phyloP scores from a whole-genome alignment of 2,329 filamentous ascomycete species.

The Bipolaris zeicola region DNA sequence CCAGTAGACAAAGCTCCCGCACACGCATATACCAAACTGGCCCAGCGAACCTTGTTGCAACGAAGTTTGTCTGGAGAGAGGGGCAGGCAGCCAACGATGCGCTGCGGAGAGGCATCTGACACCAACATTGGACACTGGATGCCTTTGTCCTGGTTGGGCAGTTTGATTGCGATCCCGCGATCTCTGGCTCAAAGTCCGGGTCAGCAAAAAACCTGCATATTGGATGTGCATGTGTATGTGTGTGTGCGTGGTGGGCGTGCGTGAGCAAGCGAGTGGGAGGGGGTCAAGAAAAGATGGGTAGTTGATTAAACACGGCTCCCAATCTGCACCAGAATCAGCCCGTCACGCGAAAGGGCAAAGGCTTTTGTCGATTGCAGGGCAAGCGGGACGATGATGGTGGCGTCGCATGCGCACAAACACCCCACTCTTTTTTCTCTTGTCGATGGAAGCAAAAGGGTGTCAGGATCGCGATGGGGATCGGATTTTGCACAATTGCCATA shows the following conservation, averaged over 20 bases:
- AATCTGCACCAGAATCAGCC: background rate
- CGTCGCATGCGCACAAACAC: background rate
- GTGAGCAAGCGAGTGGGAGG: background rate
- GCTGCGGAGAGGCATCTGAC: background rate
- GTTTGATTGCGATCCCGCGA: slow-evolving; percentile 4
- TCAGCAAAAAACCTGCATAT: background rate
- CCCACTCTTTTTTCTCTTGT: background rate
- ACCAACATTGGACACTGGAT: background rate
- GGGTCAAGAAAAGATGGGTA: background rate
- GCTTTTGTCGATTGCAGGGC: too few species aligned
- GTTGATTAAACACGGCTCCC: background rate
- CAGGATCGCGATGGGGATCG: background rate
- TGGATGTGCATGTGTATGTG: background rate
- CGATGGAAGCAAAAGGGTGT: background rate
- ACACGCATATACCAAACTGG: slow-evolving; percentile 4
- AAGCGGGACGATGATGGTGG: too few species aligned
- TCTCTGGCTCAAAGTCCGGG: background rate
- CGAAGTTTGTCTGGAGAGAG: background rate
- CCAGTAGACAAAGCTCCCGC: background rate
- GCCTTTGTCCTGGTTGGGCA: background rate
- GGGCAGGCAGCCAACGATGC: background rate
- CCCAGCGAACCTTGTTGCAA: background rate
- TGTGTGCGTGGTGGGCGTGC: background rate
- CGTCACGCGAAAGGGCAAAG: background rate
- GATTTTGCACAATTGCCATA: slow-evolving; percentile 6